phyloP scores from a whole-genome alignment of 2,329 filamentous ascomycete species.

The Fusarium sp. region DNA sequence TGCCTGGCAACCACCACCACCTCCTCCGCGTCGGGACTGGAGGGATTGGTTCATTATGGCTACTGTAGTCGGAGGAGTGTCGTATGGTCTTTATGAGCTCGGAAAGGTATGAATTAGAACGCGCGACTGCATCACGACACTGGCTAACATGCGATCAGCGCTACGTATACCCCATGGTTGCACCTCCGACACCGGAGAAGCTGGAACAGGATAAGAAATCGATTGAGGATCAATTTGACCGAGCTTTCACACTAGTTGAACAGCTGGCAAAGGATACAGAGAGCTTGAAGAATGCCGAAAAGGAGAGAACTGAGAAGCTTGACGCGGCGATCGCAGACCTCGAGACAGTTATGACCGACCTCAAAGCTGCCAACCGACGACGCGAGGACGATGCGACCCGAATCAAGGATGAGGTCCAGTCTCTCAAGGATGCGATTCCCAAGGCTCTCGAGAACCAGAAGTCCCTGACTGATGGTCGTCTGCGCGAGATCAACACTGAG shows the following conservation, averaged over 20 bases:
- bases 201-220: conserved; percentile 93
- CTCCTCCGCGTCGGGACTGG: conserved; percentile 87
- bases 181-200: conserved; percentile 92
- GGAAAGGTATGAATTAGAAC: conserved; percentile 73
- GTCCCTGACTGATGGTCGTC: conserved; percentile 80
- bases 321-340: conserved; percentile 86
- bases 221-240: conserved; percentile 93
- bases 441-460: conserved; percentile 90
- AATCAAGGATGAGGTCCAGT: conserved; percentile 86
- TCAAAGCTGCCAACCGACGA: conserved; percentile 83
- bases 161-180: conserved; percentile 90
- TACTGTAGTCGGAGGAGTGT: conserved; percentile 88
- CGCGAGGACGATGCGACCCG: conserved; percentile 89
- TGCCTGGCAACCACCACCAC: conserved; percentile 69
- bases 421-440: conserved; percentile 85
- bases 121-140: background rate
- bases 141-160: conserved; percentile 64
- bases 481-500: conserved; percentile 88
- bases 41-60: conserved; percentile 99
- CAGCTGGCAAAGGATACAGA: conserved; percentile 93
- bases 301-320: conserved; percentile 83
- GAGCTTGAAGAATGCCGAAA: conserved; percentile 86
- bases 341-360: conserved; percentile 81
- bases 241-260: conserved; percentile 90
- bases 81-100: conserved; percentile 88